phyloP scores from a whole-genome alignment of 208 protist genomes.

The Wallacemonas collosoma region DNA sequence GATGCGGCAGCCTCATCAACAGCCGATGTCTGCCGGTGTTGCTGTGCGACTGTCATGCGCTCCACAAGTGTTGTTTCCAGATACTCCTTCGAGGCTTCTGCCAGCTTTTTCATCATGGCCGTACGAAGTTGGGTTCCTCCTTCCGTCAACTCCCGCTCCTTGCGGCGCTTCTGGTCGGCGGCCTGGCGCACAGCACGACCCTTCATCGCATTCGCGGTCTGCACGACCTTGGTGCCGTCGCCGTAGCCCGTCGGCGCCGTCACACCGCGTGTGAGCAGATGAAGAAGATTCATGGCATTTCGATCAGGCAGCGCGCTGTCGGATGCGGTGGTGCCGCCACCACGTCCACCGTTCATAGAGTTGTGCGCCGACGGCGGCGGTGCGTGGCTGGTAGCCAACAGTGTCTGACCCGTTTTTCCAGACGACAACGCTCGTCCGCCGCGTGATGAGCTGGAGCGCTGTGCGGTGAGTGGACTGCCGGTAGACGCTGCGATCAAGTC shows the following conservation, averaged over 20 bases:
- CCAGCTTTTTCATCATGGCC: constrained; percentile 59
- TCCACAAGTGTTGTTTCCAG: constrained; percentile 74
- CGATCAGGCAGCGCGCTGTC: constrained; percentile 17
- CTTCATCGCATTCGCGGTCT: constrained; percentile 40
- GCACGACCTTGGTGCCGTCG: constrained; percentile 30
- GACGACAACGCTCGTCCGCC: background rate
- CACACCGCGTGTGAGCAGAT: constrained; percentile 70
- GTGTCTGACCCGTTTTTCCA: background rate
- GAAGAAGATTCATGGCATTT: constrained; percentile 54
- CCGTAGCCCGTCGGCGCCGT: constrained; percentile 63
- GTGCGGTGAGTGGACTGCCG: background rate
- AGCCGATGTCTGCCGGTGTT: background rate
- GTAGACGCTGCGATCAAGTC: constrained; percentile 23
- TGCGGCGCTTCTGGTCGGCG: constrained; percentile 24
- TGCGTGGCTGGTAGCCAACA: background rate
- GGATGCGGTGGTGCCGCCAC: background rate
- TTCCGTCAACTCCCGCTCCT: constrained; percentile 27
- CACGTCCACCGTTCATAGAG: background rate
- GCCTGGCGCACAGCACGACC: constrained; percentile 19
- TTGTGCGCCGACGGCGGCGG: background rate
- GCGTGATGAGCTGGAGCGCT: background rate
- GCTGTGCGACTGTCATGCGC: constrained; percentile 48
- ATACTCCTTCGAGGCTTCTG: constrained; percentile 69
- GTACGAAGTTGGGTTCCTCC: constrained; percentile 37
- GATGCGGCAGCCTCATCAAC: background rate